phyloP scores from a whole-genome alignment of 306 rosid species.

The Citrullus colocynthis region DNA sequence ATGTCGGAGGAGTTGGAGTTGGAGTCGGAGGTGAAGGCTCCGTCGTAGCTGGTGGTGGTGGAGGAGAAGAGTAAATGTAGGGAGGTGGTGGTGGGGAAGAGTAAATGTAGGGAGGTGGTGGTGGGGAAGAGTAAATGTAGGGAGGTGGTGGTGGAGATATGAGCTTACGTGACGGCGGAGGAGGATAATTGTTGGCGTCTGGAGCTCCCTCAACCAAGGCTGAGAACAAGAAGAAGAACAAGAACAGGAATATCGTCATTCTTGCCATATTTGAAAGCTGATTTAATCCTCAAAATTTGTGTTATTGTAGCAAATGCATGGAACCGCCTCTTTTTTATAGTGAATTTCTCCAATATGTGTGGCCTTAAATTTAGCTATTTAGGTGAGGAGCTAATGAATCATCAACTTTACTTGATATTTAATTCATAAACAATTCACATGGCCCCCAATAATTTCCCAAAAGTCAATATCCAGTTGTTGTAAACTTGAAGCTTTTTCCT shows the following conservation, averaged over 20 bases:
- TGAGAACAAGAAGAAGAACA: not conserved
- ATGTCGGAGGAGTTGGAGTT: not conserved
- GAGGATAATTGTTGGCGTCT: constrained; percentile 6
- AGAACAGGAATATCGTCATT: not conserved
- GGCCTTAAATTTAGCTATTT: not conserved
- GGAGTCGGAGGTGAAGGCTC: not conserved
- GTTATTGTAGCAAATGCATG: not conserved
- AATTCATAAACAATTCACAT: not conserved
- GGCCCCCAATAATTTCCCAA: not conserved
- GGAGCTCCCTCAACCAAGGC: constrained; percentile 9
- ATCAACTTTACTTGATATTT: not conserved
- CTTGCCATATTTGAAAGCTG: not conserved
- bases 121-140: not conserved
- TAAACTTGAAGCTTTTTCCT: not conserved
- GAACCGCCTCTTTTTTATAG: not conserved
- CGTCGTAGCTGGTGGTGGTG: constrained; percentile 10
- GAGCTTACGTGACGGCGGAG: not conserved
- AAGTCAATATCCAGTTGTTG: not conserved
- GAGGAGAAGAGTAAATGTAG: not conserved
- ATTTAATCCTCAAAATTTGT: not conserved
- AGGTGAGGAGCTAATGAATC: not conserved
- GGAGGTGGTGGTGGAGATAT: too few species aligned
- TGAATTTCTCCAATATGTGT: not conserved
- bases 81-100: constrained; percentile 10
- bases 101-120: not conserved